A percentile compares a stretch with the other conserved stretches of the same genome.
phyloP scores from a whole-genome alignment of 441 rosid species.

The Euphorbia celastroides region DNA sequence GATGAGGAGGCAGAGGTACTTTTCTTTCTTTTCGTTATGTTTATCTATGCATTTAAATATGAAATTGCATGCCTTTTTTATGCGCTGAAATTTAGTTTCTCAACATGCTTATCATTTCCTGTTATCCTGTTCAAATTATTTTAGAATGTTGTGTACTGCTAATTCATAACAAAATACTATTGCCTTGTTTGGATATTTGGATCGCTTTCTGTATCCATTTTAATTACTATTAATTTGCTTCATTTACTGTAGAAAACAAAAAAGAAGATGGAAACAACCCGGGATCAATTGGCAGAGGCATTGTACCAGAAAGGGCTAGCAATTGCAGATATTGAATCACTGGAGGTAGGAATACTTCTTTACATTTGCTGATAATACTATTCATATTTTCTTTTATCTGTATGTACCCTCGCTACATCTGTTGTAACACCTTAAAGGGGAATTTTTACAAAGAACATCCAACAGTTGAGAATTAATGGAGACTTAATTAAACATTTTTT shows the following conservation, averaged over 20 bases:
- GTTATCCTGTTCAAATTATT: background rate
- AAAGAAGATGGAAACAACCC: constrained; percentile 77
- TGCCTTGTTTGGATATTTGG: background rate
- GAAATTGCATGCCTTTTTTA: background rate
- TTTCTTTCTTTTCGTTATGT: background rate
- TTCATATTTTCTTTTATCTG: constrained; percentile 5
- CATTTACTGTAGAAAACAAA: constrained; percentile 42
- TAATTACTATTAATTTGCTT: constrained; percentile 2
- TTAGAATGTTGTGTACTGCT: background rate
- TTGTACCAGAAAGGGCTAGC: constrained; percentile 87
- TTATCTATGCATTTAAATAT: background rate
- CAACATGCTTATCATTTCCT: background rate
- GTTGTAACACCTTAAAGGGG: too few relatives aligned
- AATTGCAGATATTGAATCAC: constrained; percentile 51
- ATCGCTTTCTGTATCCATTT: background rate
- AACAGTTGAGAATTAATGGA: too few relatives aligned
- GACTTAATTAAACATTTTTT: too few relatives aligned
- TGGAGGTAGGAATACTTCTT: constrained; percentile 39
- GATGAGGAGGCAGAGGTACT: constrained; percentile 88
- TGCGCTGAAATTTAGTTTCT: background rate
- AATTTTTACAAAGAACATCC: too few relatives aligned
- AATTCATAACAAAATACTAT: background rate
- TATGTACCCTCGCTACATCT: too few relatives aligned
- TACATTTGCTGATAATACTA: background rate
- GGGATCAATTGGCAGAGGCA: constrained; percentile 84